Conservation (phyloP, 805 yeast species). For the Barnettozyma botsteinii region DNA sequence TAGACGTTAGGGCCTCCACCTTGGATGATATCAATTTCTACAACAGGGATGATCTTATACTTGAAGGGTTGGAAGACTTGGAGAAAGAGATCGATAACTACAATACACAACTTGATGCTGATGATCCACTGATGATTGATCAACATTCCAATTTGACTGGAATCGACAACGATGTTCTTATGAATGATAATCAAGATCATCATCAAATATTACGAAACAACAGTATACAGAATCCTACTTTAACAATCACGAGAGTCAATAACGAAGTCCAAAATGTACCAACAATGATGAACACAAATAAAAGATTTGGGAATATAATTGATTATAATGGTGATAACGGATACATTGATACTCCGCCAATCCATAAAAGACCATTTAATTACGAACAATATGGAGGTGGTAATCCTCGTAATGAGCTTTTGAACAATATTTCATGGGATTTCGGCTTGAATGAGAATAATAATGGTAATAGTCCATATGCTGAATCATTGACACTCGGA, state of each 20-base stretch:
- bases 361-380: not conserved
- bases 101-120: not conserved
- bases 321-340: constrained; percentile 5
- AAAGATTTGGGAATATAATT: not conserved
- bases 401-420: not conserved
- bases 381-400: not conserved
- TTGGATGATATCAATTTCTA: not conserved
- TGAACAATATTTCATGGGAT: not conserved
- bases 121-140: not conserved
- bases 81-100: not conserved
- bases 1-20: no score
- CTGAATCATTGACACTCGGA: constrained; percentile 20
- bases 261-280: not conserved
- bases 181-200: not conserved
- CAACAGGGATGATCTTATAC: not conserved
- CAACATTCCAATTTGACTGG: not conserved
- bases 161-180: not conserved
- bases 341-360: constrained; percentile 5
- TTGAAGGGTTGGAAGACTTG: not conserved
- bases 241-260: not conserved
- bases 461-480: constrained; percentile 8
- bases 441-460: not conserved
- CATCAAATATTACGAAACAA: not conserved
- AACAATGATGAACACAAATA: not conserved
- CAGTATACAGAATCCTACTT: not conserved